phyloP scores from a whole-genome alignment of 768 basidiomycete genomes.

The Butyriboletus loyo region DNA sequence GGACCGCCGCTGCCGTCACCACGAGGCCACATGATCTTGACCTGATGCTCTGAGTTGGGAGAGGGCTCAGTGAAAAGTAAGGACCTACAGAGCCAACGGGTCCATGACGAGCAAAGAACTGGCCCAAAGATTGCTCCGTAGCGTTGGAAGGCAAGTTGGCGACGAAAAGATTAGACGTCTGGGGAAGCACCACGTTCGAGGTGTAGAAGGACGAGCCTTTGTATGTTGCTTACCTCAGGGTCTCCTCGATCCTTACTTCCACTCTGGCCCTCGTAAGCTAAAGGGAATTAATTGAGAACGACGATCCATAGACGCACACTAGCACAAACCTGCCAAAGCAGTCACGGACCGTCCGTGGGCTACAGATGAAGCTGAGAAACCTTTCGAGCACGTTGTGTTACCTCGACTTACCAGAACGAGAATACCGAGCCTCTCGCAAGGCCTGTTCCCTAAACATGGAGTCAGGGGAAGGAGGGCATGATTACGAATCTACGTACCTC shows the following conservation, averaged over 20 bases:
- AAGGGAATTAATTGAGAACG: slow-evolving; percentile 1
- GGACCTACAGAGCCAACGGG: slow-evolving; percentile 84
- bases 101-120: slow-evolving; percentile 87
- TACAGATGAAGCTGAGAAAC: slow-evolving; percentile 17
- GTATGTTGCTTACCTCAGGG: slow-evolving; percentile 56
- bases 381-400: neutral
- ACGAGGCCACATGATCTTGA: slow-evolving; percentile 99
- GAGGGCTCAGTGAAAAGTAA: neutral
- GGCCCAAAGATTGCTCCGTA: slow-evolving; percentile 80
- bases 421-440: slow-evolving; percentile 80
- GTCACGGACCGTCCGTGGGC: slow-evolving; percentile 78
- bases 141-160: slow-evolving; percentile 88
- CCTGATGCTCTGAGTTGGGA: slow-evolving; percentile 41
- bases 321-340: slow-evolving; percentile 75
- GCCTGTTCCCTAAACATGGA: slow-evolving; percentile 77
- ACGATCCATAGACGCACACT: neutral
- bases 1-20: slow-evolving; percentile 65
- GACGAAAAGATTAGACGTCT: slow-evolving; percentile 97
- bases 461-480: slow-evolving; percentile 1
- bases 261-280: slow-evolving; percentile 87
- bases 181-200: slow-evolving; percentile 1
- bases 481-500: slow-evolving; percentile 45
- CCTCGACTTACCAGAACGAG: slow-evolving; percentile 53
- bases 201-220: neutral
- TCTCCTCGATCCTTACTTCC: slow-evolving; percentile 89